Base-by-base conservation (phyloP, 2,329 filamentous ascomycete genomes). In the Lachnellula cervina region DNA sequence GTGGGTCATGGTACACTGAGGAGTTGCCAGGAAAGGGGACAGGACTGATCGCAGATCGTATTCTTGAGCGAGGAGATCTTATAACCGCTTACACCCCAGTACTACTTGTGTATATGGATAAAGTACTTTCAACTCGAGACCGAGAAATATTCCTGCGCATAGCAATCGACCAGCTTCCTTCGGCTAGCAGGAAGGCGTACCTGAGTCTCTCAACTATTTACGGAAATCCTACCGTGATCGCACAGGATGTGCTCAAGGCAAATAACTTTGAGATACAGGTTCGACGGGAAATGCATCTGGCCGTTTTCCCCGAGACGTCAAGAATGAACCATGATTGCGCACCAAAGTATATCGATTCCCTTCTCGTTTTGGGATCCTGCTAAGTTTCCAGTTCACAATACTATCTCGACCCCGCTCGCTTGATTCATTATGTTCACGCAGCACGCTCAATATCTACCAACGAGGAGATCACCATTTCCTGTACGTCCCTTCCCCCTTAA, bases 301-400 rank as follows among this genome's bases (percentile, higher is more conserved):
- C 53, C 14, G 34, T 59, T 7, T 75, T 72, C 32, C 73, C 73
- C 0, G 73, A 74, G 55, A 70, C 73, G 0, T 69, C 68, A 21
- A 58, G 72, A 19, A 58, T 74, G 35, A 76, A 76, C 56, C 74
- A 76, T 59, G 73, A 70, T 34, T 76, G 74, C 54, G 72, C 71
- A 51, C 72, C 74, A 1, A 74, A 74, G 58, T 71, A 74, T 7
- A 66, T 63, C 5, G 11, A 7, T 16, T 19, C 23, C 34, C 37
- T 50, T 5, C 7, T 42, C 14, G n/a, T 37, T 37, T 1, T 32
- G 0, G 35, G 14, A 16, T 42, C 37, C 19, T 38, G 34, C n/a
- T 40, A 16, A 25, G 32, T 34, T 13, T 42, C 5, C 11, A 57
- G 55, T 51, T 53, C 55, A 25, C 55, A 57, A 52, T 70, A 68